Conservation (phyloP, 139 green algal genomes). For the Desmodesmus armatus region DNA sequence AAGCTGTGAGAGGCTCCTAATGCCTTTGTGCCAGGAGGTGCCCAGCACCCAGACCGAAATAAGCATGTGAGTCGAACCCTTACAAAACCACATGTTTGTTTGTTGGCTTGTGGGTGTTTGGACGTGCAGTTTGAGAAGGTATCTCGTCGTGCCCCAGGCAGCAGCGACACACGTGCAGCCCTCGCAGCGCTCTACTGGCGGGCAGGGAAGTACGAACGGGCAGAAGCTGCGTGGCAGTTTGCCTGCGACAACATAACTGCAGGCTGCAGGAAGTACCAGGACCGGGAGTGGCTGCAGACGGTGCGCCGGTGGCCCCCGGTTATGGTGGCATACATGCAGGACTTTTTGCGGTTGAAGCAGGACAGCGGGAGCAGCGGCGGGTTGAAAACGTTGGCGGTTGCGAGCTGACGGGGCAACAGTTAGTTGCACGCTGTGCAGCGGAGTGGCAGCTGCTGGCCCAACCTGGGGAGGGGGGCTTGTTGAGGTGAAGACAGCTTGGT, state of each 20-base stretch:
- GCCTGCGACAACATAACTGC: conserved; percentile 80
- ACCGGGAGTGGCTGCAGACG: conserved; percentile 78
- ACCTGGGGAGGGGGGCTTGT: too few species aligned
- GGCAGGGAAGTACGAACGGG: conserved; percentile 58
- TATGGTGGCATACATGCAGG: conserved; percentile 63
- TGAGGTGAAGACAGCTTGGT: too few species aligned
- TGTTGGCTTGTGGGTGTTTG: too few species aligned
- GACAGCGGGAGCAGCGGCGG: neutral
- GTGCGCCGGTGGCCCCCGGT: conserved; percentile 83
- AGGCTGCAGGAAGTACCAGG: conserved; percentile 79
- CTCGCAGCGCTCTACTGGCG: conserved; percentile 85
- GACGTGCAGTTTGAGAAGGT: conserved; percentile 77
- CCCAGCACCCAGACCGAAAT: too few species aligned
- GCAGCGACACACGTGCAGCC: conserved; percentile 84
- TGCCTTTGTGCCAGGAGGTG: too few species aligned
- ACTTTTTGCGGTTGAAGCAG: conserved; percentile 56
- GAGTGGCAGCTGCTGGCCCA: too few species aligned
- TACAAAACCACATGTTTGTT: too few species aligned
- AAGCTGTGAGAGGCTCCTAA: too few species aligned
- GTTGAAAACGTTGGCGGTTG: too few species aligned
- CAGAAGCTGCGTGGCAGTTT: conserved; percentile 82
- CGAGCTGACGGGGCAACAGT: too few species aligned
- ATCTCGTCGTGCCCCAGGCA: conserved; percentile 79
- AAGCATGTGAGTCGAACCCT: too few species aligned
- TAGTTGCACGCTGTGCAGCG: too few species aligned